Evolutionary conservation across 108 stramenopile genomes (phyloP).

Genomic region (Tribonema minus): DNA sequence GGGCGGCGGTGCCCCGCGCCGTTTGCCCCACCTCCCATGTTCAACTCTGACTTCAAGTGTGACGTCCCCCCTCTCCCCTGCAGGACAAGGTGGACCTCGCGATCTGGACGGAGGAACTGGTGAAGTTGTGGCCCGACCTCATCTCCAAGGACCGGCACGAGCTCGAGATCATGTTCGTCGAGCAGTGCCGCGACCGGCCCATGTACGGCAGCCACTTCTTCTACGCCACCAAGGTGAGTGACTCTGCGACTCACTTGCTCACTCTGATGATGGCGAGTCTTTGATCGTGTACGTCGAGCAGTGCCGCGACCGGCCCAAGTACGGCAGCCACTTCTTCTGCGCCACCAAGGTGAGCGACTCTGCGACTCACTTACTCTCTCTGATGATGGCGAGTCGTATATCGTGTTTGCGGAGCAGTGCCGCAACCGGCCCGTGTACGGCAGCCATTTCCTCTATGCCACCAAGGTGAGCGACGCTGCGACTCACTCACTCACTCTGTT

Average conservation of each 20-base stretch:
- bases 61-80: no score
- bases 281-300: constrained; percentile 43
- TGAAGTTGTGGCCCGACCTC: constrained; percentile 44
- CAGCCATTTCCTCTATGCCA: constrained; percentile 59
- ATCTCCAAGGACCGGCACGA: constrained; percentile 42
- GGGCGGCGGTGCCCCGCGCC: no score
- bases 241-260: no score
- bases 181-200: constrained; percentile 29
- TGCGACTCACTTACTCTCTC: no score
- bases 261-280: no score
- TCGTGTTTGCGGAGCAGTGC: constrained; percentile 41
- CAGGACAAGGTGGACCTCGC: constrained; percentile 32
- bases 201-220: constrained; percentile 63
- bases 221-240: constrained; percentile 47
- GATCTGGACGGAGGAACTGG: constrained; percentile 53
- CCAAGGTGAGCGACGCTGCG: constrained; percentile 31
- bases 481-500: no score
- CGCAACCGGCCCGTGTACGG: constrained; percentile 50
- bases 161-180: constrained; percentile 46
- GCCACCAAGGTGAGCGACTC: constrained; percentile 31
- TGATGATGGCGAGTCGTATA: constrained; percentile 47
- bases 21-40: no score
- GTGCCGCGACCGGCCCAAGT: constrained; percentile 36
- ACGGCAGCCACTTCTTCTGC: constrained; percentile 64
- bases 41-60: no score